phyloP scores from a whole-genome alignment of 768 basidiomycete genomes.

The Lepiota brunneoincarnata region DNA sequence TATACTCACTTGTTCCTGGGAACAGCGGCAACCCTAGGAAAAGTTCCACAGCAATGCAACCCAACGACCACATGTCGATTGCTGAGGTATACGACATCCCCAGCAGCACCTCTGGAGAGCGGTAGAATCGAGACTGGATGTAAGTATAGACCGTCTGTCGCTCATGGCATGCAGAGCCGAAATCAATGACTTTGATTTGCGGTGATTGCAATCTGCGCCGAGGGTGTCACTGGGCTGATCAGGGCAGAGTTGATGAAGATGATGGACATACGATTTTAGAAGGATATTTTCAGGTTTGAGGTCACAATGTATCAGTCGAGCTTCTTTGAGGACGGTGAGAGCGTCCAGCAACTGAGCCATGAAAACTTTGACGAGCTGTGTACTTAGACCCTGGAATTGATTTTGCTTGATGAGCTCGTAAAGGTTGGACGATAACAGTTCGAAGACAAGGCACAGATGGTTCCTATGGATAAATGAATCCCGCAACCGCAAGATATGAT shows the following conservation, averaged over 20 bases:
- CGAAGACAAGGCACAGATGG: conserved; percentile 97
- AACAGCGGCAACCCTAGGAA: conserved; percentile 96
- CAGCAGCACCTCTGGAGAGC: conserved; percentile 94
- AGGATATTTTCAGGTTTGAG: conserved; percentile 98
- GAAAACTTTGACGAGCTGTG: conserved; percentile 97
- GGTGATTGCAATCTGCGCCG: conserved; percentile 85
- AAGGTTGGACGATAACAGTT: conserved; percentile 93
- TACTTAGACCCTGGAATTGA: conserved; percentile 95
- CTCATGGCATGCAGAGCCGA: conserved; percentile 98
- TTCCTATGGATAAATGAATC: conserved; percentile 97
- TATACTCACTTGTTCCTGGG: conserved; percentile 99
- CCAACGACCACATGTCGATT: conserved; percentile 99
- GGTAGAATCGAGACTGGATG: conserved; percentile 98
- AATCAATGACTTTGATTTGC: conserved; percentile 98
- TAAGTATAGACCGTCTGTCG: conserved; percentile 99
- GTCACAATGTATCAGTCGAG: conserved; percentile 96
- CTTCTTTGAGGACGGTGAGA: conserved; percentile 89
- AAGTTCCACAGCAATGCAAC: conserved; percentile 97
- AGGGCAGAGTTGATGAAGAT: conserved; percentile 1
- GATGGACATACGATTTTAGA: conserved; percentile 76
- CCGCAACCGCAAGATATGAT: conserved; percentile 91
- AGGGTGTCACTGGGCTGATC: conserved; percentile 1
- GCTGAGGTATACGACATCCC: conserved; percentile 92
- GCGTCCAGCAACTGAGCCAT: conserved; percentile 94
- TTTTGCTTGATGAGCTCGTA: conserved; percentile 99